A percentile compares a stretch with the other conserved stretches of the same genome.
phyloP scores from a whole-genome alignment of 2,329 filamentous ascomycete genomes.

The Lojkania enalia region DNA sequence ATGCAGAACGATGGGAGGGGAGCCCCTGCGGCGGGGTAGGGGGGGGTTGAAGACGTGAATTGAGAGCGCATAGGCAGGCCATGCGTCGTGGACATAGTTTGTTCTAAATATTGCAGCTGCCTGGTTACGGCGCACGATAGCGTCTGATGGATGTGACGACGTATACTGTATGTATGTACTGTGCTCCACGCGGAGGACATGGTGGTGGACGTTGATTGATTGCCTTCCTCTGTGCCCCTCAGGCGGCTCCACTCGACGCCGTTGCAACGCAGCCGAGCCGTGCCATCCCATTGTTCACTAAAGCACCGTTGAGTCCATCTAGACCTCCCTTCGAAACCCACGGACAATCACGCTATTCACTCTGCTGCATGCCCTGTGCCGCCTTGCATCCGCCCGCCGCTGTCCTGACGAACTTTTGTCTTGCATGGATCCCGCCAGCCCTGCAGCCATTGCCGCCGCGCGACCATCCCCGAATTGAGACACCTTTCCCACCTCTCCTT shows the following conservation, averaged over 20 bases:
- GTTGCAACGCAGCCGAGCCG: constrained; percentile 1
- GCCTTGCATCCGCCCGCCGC: constrained; percentile 11
- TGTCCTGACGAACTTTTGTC: constrained; percentile 2
- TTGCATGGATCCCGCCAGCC: constrained; percentile 18
- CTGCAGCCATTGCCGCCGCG: constrained; percentile 19
- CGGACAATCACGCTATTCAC: too few relatives aligned
- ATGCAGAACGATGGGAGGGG: too few relatives aligned
- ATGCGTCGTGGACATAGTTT: too few relatives aligned
- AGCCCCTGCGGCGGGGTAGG: too few relatives aligned
- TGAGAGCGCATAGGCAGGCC: too few relatives aligned
- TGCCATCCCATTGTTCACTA: not conserved
- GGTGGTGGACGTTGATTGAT: not conserved
- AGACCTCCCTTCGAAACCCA: too few relatives aligned
- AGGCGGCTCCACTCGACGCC: not conserved
- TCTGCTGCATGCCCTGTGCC: constrained; percentile 3
- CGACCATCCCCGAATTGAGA: constrained; percentile 13
- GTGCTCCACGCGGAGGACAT: not conserved
- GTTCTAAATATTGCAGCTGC: too few relatives aligned
- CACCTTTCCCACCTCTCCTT: constrained; percentile 11
- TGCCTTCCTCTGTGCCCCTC: not conserved
- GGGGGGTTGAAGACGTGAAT: too few relatives aligned
- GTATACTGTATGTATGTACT: not conserved
- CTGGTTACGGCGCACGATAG: not conserved
- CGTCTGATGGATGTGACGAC: not conserved
- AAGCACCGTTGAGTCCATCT: not conserved